Conservation (phyloP, 2,329 filamentous ascomycete genomes). For the Fusarium xyrophilum region DNA sequence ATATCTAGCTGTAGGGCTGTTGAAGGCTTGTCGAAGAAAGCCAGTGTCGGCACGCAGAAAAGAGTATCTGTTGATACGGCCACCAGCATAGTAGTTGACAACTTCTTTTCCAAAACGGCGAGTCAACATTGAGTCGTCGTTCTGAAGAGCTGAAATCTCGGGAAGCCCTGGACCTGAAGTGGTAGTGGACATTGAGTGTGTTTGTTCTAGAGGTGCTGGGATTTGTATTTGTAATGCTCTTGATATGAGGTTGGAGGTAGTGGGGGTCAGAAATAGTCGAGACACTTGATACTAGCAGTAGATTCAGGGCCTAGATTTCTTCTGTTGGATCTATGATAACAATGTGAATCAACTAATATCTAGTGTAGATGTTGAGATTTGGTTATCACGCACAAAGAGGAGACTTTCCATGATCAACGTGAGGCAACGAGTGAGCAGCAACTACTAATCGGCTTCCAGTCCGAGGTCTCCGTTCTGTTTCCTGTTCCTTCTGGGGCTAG, state of each 20-base stretch:
- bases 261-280: neutral
- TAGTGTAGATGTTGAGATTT: constrained; percentile 1
- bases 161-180: constrained; percentile 48
- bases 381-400: constrained; percentile 13
- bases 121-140: constrained; percentile 71
- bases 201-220: constrained; percentile 6
- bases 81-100: constrained; percentile 84
- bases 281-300: neutral
- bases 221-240: constrained; percentile 28
- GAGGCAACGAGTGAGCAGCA: neutral
- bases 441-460: constrained; percentile 15
- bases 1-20: constrained; percentile 72
- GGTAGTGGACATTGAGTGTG: constrained; percentile 42
- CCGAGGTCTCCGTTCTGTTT: constrained; percentile 20
- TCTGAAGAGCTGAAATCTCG: constrained; percentile 53
- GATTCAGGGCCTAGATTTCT: neutral
- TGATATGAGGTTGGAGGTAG: neutral
- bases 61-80: constrained; percentile 78
- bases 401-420: constrained; percentile 5
- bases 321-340: neutral
- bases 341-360: neutral
- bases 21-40: constrained; percentile 74
- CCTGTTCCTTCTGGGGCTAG: constrained; percentile 24
- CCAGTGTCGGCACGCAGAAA: constrained; percentile 74
- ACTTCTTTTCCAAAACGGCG: constrained; percentile 80